Conservation (phyloP, 148 eudicot genomes). For the Arctostaphylos glauca region DNA sequence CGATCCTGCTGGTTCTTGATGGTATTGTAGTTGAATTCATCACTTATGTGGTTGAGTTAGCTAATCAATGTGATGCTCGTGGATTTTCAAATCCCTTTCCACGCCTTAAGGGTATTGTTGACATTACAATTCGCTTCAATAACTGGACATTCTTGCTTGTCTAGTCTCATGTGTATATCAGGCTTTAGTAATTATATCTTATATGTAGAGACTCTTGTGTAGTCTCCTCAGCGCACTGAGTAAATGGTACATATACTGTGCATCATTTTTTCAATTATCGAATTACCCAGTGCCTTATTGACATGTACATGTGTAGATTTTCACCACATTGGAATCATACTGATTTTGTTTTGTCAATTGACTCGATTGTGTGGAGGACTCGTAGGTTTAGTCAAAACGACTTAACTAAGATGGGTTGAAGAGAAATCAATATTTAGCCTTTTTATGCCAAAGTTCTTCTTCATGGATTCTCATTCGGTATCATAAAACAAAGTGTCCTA, state of each 20-base stretch:
- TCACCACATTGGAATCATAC: neutral
- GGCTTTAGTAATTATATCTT: neutral
- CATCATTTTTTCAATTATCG: neutral
- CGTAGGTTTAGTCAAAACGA: neutral
- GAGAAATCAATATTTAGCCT: neutral
- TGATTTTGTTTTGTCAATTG: neutral
- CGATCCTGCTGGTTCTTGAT: neutral
- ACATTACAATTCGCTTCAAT: neutral
- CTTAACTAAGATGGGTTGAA: neutral
- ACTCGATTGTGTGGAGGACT: neutral
- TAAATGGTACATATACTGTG: neutral
- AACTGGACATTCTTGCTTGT: neutral
- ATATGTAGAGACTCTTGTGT: neutral
- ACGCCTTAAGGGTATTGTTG: neutral
- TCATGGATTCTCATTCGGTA: neutral
- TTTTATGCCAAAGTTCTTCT: neutral
- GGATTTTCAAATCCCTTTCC: neutral
- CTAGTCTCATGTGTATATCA: neutral
- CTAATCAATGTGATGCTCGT: neutral
- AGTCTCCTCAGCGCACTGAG: neutral
- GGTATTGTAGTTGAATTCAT: neutral
- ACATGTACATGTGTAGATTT: neutral
- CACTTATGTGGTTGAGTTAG: neutral
- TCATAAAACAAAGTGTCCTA: neutral
- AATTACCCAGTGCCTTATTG: neutral